phyloP scores from a whole-genome alignment of 2,329 filamentous ascomycete genomes.

The Clonostachys solani region DNA sequence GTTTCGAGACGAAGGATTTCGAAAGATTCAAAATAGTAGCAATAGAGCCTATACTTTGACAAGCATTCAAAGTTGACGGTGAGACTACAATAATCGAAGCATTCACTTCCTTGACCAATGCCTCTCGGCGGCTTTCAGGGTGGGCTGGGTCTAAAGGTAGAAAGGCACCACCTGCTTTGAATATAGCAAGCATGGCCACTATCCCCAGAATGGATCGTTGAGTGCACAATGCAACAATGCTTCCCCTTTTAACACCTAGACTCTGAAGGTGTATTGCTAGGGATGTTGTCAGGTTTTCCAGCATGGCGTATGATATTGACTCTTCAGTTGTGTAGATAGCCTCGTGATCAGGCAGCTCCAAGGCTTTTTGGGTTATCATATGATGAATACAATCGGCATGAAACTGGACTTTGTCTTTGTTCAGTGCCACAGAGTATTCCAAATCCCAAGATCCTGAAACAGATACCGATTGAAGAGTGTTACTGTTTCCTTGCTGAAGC shows the following conservation, averaged over 20 bases:
- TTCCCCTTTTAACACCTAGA: neutral
- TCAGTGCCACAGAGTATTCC: neutral
- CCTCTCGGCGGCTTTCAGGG: conserved; percentile 17
- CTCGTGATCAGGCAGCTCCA: neutral
- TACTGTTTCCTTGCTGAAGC: conserved; percentile 1
- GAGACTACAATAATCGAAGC: neutral
- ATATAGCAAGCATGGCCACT: conserved; percentile 2
- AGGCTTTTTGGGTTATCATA: neutral
- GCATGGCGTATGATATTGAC: neutral
- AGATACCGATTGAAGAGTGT: neutral
- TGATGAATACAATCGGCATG: neutral
- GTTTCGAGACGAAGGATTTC: too few relatives aligned
- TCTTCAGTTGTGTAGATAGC: neutral
- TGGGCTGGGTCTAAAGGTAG: conserved; percentile 33
- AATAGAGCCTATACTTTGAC: neutral
- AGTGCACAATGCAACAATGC: conserved; percentile 2
- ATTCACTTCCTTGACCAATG: neutral
- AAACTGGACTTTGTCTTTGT: neutral
- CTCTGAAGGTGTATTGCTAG: neutral
- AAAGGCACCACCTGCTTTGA: conserved; percentile 5
- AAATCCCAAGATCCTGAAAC: neutral
- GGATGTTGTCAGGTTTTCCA: neutral
- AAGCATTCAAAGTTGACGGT: neutral
- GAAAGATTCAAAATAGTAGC: too few relatives aligned
- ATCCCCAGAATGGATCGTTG: conserved; percentile 2